phyloP scores from a whole-genome alignment of 2,329 filamentous ascomycete genomes.

The Aspergillus costaricaensis region DNA sequence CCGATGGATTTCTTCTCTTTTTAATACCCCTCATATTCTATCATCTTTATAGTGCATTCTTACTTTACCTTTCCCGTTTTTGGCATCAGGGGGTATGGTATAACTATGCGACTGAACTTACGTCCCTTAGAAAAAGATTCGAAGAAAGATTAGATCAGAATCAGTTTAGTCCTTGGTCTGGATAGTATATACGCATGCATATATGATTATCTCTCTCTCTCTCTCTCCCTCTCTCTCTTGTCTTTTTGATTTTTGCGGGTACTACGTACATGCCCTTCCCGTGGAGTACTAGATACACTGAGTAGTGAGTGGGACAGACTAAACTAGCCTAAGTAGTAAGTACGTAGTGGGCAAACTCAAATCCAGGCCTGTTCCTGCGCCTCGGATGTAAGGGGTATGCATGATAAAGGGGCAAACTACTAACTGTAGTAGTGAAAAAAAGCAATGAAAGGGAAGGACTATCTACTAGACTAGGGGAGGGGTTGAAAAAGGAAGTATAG shows the following conservation, averaged over 20 bases:
- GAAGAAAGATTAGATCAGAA: not conserved
- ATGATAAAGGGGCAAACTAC: not conserved
- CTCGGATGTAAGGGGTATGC: not conserved
- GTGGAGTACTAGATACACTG: no score
- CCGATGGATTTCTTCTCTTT: not conserved
- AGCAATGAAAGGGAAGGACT: not conserved
- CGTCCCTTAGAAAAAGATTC: no score
- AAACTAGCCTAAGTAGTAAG: not conserved
- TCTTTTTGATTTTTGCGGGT: no score
- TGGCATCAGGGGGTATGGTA: not conserved
- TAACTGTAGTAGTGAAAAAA: not conserved
- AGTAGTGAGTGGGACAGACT: no score
- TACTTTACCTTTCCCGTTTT: conserved; percentile 13
- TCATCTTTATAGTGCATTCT: not conserved
- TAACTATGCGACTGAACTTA: not conserved
- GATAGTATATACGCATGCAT: not conserved
- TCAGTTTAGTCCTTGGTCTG: not conserved
- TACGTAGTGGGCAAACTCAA: not conserved
- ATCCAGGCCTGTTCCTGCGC: no score
- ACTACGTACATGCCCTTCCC: not conserved
- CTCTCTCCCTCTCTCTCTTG: not conserved
- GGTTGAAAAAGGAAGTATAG: not conserved
- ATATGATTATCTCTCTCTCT: not conserved
- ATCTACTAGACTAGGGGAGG: no score
- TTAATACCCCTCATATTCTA: conserved; percentile 1